phyloP scores from a whole-genome alignment of 75 land plant species.

The Gnetum montanum region DNA sequence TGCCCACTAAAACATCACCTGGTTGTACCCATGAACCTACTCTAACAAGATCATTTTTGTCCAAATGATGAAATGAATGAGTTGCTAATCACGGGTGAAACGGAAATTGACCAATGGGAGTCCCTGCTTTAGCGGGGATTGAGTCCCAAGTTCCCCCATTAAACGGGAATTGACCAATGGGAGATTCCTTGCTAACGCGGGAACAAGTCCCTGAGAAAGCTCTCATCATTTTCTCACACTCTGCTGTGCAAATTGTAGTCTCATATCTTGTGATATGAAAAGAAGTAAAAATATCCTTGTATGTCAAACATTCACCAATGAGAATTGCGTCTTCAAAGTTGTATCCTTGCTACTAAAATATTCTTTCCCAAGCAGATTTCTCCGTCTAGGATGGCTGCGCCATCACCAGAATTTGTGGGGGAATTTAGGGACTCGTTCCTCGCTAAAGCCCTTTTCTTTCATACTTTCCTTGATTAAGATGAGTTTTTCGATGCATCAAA shows the following conservation, averaged over 20 bases:
- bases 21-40: background rate
- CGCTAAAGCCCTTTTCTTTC: no score
- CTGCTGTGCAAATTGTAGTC: background rate
- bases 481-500: no score
- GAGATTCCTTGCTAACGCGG: no score
- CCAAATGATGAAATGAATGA: slow-evolving; percentile 3
- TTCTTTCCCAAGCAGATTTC: background rate
- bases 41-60: background rate
- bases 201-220: no score
- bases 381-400: background rate
- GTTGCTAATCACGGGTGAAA: slow-evolving; percentile 6
- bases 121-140: no score
- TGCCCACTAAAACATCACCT: background rate
- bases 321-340: background rate
- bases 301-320: background rate
- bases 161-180: no score
- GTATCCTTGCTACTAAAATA: background rate
- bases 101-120: no score
- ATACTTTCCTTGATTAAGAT: no score
- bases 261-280: background rate
- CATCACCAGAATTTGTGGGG: no score
- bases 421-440: no score
- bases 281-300: background rate
- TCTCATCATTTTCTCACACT: slow-evolving; percentile 1
- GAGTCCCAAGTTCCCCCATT: no score